Evolutionary conservation across 805 yeast species (phyloP), one percentile per base, ranked within the genome.

Genomic region (Yamadazyma takamatsuzukensis): DNA sequence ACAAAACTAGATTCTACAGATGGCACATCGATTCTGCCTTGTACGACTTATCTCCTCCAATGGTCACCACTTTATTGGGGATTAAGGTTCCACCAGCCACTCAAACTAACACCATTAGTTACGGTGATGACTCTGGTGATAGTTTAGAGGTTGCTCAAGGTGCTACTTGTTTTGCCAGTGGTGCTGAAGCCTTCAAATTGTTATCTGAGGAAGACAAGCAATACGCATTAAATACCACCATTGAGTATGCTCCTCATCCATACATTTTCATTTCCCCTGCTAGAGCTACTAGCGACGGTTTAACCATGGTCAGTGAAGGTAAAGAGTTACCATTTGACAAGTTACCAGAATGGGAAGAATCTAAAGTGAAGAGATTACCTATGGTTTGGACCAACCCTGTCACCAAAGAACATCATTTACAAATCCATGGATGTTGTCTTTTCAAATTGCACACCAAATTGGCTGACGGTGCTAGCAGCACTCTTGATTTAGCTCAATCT

Each of bases 1-100:
- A 79, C 32, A 73, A 74, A 56, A 87, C 96, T 2, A 72, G 94
- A 48, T 87, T 80, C 56, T 87, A 86, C 72, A 75, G 96, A 61
- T 87, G 96, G 96, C 96, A 87, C 61, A 85, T 87, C 44, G 96
- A 87, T 59, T 80, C 93, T 22, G 96, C 96, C 4, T 70, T 87
- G 25, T 87, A 87, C 50, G 95, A 76, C 22, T 70, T 86, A 46
- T 76, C 89, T 11, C 95, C 96, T 18, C 96, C 96, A 18, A 75
- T 82, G 45, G 83, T 81, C 22, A 87, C 96, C 10, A 86, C 95
- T 2, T 69, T 87, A 40, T 68, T 87, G 32, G 96, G 95, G 3
- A 77, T 87, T 41, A 74, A 79, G 49, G 90, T 84, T 11, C 95
- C 95, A 5, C 76, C 81, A 14, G 63, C 74, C 13, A 61, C 70